Percentiles rank a stretch among this genome's conserved stretches.
Evolutionary conservation across 305 asterid genomes (phyloP).

Genomic region (Galium porrigens): DNA sequence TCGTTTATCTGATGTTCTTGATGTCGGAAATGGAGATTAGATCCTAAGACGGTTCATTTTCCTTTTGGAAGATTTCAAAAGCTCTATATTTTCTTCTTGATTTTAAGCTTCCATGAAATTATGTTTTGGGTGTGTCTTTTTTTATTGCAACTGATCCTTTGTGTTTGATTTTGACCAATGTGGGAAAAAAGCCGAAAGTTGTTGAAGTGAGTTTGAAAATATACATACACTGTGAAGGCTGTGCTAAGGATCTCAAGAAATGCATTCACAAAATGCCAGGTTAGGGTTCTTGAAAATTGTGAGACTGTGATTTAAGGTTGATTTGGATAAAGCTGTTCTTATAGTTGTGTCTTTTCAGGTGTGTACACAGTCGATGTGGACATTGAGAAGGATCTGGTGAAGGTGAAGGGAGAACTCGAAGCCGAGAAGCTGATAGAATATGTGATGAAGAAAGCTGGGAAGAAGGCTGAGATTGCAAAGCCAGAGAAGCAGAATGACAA

Average conservation of each 20-base stretch:
- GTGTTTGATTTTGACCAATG: neutral
- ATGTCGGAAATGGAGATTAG: too few relatives aligned
- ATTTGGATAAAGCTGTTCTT: neutral
- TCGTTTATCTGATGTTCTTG: too few relatives aligned
- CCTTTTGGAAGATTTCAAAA: too few relatives aligned
- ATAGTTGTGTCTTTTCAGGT: constrained; percentile 21
- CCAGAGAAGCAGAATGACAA: constrained; percentile 6
- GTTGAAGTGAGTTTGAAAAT: constrained; percentile 42
- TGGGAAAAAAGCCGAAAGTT: constrained; percentile 21
- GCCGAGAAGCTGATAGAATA: constrained; percentile 42
- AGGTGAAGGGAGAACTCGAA: constrained; percentile 51
- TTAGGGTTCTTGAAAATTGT: neutral
- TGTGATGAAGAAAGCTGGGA: constrained; percentile 37
- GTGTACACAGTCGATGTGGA: constrained; percentile 42
- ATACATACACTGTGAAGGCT: constrained; percentile 51
- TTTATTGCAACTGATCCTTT: neutral
- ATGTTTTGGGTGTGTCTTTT: too few relatives aligned
- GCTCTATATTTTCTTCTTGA: too few relatives aligned
- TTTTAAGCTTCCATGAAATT: too few relatives aligned
- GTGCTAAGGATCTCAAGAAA: constrained; percentile 49
- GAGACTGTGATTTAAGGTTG: neutral
- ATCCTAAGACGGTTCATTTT: too few relatives aligned
- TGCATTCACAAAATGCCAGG: constrained; percentile 56
- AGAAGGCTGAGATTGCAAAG: constrained; percentile 36
- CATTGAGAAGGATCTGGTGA: constrained; percentile 33